Evolutionary conservation across 208 protist species (phyloP).

Genomic region (Phytomonas sp.): DNA sequence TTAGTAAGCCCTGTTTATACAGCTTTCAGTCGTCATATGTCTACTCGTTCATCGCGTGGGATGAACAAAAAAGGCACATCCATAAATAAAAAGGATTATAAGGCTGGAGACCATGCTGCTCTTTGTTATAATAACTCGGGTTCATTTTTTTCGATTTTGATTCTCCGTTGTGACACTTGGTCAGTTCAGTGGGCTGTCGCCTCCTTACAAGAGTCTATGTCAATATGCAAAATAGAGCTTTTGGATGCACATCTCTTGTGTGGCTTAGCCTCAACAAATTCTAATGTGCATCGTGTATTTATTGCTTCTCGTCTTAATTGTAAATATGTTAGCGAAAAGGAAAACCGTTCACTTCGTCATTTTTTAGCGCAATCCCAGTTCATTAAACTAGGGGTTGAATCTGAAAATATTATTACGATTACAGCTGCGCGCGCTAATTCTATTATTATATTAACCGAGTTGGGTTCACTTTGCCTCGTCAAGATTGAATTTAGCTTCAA

Average conservation of each 20-base stretch:
- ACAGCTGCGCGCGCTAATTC: neutral
- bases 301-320: neutral
- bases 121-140: conserved; percentile 21
- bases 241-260: conserved; percentile 3
- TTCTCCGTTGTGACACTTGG: conserved; percentile 81
- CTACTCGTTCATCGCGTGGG: neutral
- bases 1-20: neutral
- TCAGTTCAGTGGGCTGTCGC: conserved; percentile 56
- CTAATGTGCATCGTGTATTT: neutral
- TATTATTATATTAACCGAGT: neutral
- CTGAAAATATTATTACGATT: conserved; percentile 3
- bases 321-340: conserved; percentile 1
- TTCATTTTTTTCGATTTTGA: conserved; percentile 35
- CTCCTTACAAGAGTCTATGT: neutral
- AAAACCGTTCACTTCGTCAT: conserved; percentile 2
- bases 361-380: conserved; percentile 2
- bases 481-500: neutral
- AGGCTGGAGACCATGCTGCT: conserved; percentile 38
- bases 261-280: neutral
- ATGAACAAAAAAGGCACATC: neutral
- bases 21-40: neutral
- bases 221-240: conserved; percentile 6
- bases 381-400: neutral
- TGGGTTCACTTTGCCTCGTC: neutral
- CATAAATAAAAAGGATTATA: conserved; percentile 8